Percentiles rank a stretch among this genome's conserved stretches.
Conservation (phyloP, 192 early-diverging fungal species). For the Linnemannia exigua region DNA sequence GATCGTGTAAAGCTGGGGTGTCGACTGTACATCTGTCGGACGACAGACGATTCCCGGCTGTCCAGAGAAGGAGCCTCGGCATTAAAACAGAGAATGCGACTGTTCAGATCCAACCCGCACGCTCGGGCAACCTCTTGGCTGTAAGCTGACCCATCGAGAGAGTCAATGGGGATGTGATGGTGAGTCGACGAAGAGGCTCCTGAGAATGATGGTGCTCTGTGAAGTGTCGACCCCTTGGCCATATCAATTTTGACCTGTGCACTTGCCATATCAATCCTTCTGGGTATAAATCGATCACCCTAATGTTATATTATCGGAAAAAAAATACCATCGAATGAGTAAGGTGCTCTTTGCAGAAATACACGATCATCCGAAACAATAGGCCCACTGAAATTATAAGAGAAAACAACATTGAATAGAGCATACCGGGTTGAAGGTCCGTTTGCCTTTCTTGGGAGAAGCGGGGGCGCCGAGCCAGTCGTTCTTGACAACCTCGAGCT, state of each 20-base stretch:
- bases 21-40: constrained; percentile 68
- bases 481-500: constrained; percentile 53
- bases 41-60: constrained; percentile 50
- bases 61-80: constrained; percentile 74
- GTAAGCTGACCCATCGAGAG: constrained; percentile 41
- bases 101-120: constrained; percentile 82
- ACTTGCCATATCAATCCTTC: constrained; percentile 77
- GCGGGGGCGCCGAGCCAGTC: constrained; percentile 40
- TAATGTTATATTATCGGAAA: constrained; percentile 20
- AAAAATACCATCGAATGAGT: not conserved
- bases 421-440: not conserved
- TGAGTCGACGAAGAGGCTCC: constrained; percentile 31
- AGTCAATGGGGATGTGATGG: constrained; percentile 57
- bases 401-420: not conserved
- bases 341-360: not conserved
- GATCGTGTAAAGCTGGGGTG: constrained; percentile 59
- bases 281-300: constrained; percentile 94
- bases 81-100: constrained; percentile 87
- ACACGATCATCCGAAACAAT: too few relatives aligned
- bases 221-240: constrained; percentile 49
- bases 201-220: constrained; percentile 8
- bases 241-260: constrained; percentile 46
- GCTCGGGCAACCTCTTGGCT: constrained; percentile 85
- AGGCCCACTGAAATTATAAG: not conserved
- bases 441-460: constrained; percentile 39